Percentiles rank a stretch among this genome's conserved stretches.
These are phyloP conservation scores for Fraxinus anomala DNA, from an alignment of 257 asterid species.

Conservation along the genomic window DNA sequence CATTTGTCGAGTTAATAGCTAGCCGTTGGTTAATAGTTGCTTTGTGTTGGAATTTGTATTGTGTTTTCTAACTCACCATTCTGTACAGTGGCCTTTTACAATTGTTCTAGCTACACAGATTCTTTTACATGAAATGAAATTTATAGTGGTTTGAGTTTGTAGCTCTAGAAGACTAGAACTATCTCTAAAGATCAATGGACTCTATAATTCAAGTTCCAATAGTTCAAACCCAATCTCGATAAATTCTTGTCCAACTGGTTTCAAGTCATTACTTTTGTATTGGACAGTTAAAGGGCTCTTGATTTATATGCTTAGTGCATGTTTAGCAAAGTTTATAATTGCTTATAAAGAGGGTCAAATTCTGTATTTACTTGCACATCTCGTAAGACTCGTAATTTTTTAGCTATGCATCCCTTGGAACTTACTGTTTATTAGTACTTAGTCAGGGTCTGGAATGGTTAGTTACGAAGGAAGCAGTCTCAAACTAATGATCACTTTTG, in stretches of 20 bases:
- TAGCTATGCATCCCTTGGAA: no score
- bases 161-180: background rate
- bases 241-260: background rate
- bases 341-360: no score
- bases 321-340: no score
- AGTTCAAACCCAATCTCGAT: no score
- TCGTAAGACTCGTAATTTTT: no score
- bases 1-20: background rate
- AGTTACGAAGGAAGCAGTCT: no score
- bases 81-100: background rate
- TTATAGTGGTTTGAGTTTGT: background rate
- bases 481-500: no score
- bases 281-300: background rate
- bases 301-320: no score
- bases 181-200: background rate
- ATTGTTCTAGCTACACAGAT: background rate
- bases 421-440: no score
- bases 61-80: background rate
- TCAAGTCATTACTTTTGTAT: background rate
- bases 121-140: background rate
- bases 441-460: no score
- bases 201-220: background rate
- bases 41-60: background rate
- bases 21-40: conserved; percentile 1
- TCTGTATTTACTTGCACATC: no score